A percentile compares a stretch with the other conserved stretches of the same genome.
These are phyloP conservation scores for Haematococcus sp. DNA, from an alignment of 139 green algal genomes.

Conservation along the genomic window DNA sequence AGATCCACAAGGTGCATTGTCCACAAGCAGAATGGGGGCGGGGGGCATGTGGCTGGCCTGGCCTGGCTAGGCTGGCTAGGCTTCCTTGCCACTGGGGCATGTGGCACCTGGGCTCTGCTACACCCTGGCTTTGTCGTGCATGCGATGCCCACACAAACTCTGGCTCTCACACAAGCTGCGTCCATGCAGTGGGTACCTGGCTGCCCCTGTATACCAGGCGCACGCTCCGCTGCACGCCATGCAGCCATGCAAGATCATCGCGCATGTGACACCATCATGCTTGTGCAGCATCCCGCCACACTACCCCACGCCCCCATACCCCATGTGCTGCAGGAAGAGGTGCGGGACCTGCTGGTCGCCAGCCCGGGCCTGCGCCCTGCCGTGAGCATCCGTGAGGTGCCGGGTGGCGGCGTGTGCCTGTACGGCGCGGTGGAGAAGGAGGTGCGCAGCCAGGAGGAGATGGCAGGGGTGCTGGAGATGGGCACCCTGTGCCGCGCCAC, in stretches of 20 bases:
- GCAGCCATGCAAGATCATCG: too few species aligned
- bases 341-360: slow-evolving; percentile 67
- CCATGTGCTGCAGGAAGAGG: too few species aligned
- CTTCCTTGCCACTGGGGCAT: slow-evolving; percentile 1
- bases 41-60: neutral
- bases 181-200: too few species aligned
- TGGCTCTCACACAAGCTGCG: too few species aligned
- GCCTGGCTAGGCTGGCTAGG: neutral
- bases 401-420: slow-evolving; percentile 70
- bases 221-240: too few species aligned
- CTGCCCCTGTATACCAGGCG: too few species aligned
- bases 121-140: too few species aligned
- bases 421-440: slow-evolving; percentile 77
- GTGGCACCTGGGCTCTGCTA: neutral
- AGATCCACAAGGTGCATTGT: slow-evolving; percentile 87
- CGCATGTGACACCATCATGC: too few species aligned
- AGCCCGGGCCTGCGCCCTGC: slow-evolving; percentile 21
- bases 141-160: too few species aligned
- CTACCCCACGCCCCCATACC: too few species aligned
- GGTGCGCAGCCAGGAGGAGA: slow-evolving; percentile 67
- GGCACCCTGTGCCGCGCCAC: slow-evolving; percentile 79
- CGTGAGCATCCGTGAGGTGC: slow-evolving; percentile 77
- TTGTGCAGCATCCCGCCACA: too few species aligned
- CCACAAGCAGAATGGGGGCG: neutral
- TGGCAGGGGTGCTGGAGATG: slow-evolving; percentile 73